Conservation (phyloP, 202 grass and related monocot species). For the Cymbopogon flexuosus region DNA sequence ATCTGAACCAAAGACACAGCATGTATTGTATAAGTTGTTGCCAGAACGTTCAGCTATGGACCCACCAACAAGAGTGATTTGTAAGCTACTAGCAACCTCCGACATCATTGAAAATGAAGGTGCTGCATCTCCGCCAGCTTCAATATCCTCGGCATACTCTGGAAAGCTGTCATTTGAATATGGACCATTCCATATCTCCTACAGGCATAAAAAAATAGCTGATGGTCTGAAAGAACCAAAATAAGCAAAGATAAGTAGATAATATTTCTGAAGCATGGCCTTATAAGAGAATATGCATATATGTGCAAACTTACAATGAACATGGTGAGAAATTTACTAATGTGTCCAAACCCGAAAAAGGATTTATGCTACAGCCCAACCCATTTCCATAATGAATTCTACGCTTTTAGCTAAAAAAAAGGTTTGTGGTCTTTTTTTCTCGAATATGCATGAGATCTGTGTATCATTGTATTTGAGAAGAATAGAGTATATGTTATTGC, state of each 20-base stretch:
- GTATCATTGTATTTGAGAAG: too few species aligned
- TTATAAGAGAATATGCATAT: neutral
- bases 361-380: neutral
- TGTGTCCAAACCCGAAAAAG: neutral
- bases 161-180: constrained; percentile 96
- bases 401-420: neutral
- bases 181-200: constrained; percentile 97
- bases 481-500: too few species aligned
- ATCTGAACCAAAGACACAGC: constrained; percentile 85
- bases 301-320: neutral
- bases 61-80: constrained; percentile 89
- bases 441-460: too few species aligned
- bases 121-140: constrained; percentile 70
- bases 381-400: neutral
- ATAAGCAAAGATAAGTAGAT: neutral
- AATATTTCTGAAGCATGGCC: neutral
- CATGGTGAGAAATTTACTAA: neutral
- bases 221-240: neutral
- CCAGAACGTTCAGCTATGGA: constrained; percentile 86
- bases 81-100: constrained; percentile 53
- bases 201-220: constrained; percentile 23
- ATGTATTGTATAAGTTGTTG: constrained; percentile 77
- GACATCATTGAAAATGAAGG: constrained; percentile 89
- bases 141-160: constrained; percentile 83
- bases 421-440: too few species aligned